Conservation (phyloP, 164 flowering plant genomes). For the Liquidambar formosana region DNA sequence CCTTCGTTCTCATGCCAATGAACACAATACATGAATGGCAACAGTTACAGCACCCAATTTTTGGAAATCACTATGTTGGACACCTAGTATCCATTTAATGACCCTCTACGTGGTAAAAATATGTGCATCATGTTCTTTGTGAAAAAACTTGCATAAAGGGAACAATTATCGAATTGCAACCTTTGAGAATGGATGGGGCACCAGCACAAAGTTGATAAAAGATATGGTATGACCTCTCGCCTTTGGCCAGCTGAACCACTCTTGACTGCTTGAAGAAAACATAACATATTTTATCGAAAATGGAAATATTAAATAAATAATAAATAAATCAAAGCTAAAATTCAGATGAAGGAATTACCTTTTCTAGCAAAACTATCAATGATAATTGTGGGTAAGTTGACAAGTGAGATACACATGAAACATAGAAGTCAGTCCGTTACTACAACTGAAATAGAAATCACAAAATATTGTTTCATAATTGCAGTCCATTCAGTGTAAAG, state of each 20-base stretch:
- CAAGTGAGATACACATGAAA: constrained; percentile 3
- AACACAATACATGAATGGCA: too few relatives aligned
- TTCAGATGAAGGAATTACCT: constrained; percentile 47
- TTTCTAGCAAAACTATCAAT: constrained; percentile 75
- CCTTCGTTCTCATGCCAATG: too few relatives aligned
- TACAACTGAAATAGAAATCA: not conserved
- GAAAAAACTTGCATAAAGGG: not conserved
- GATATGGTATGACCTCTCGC: constrained; percentile 92
- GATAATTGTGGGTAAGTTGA: not conserved
- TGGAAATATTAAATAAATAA: not conserved
- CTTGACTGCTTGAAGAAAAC: constrained; percentile 65
- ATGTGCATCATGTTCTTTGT: not conserved
- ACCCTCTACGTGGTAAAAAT: not conserved
- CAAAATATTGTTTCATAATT: not conserved
- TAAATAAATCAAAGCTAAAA: not conserved
- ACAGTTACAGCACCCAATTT: not conserved
- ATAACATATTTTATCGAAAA: not conserved
- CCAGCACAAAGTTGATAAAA: constrained; percentile 98
- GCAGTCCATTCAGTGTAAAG: constrained; percentile 4
- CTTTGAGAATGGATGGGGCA: constrained; percentile 78
- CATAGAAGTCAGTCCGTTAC: constrained; percentile 15
- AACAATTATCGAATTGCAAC: constrained; percentile 26
- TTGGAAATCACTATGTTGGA: not conserved
- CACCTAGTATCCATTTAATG: not conserved
- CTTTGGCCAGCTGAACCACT: constrained; percentile 75